phyloP scores from a whole-genome alignment of 495 filamentous ascomycete species.

The Podospora pseudocomata region DNA sequence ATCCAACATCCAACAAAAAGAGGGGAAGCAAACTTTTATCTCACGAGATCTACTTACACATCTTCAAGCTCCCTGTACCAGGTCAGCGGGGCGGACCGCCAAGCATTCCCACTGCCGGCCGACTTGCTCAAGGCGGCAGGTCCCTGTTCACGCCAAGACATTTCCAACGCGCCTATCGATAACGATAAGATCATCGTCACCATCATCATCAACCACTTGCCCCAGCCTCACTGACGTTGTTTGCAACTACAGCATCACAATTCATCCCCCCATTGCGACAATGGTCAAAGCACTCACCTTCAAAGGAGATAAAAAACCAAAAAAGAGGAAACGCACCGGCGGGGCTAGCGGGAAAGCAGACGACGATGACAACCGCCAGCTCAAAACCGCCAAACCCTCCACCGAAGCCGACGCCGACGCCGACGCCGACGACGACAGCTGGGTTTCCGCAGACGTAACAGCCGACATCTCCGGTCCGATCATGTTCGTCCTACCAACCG shows the following conservation, averaged over 20 bases:
- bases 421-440: slow-evolving; percentile 73
- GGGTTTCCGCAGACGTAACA: slow-evolving; percentile 78
- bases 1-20: not conserved
- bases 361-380: slow-evolving; percentile 36
- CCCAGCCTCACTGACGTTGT: slow-evolving; percentile 2
- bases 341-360: slow-evolving; percentile 42
- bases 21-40: slow-evolving; percentile 2
- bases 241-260: not conserved
- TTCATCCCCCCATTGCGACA: not conserved
- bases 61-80: slow-evolving; percentile 8
- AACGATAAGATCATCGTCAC: slow-evolving; percentile 1
- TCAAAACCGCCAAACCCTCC: slow-evolving; percentile 28
- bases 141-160: not conserved
- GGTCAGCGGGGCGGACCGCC: slow-evolving; percentile 16
- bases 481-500: slow-evolving; percentile 71
- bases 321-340: slow-evolving; percentile 74
- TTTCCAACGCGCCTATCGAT: slow-evolving; percentile 16
- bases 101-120: slow-evolving; percentile 13
- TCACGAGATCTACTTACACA: not conserved
- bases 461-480: slow-evolving; percentile 81
- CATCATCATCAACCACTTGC: not conserved
- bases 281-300: slow-evolving; percentile 85
- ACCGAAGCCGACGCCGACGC: slow-evolving; percentile 48
- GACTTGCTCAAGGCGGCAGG: slow-evolving; percentile 16
- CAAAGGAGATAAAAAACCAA: slow-evolving; percentile 94